Evolutionary conservation across 495 filamentous ascomycete genomes (phyloP).

Genomic region (Xylaria acuta): DNA sequence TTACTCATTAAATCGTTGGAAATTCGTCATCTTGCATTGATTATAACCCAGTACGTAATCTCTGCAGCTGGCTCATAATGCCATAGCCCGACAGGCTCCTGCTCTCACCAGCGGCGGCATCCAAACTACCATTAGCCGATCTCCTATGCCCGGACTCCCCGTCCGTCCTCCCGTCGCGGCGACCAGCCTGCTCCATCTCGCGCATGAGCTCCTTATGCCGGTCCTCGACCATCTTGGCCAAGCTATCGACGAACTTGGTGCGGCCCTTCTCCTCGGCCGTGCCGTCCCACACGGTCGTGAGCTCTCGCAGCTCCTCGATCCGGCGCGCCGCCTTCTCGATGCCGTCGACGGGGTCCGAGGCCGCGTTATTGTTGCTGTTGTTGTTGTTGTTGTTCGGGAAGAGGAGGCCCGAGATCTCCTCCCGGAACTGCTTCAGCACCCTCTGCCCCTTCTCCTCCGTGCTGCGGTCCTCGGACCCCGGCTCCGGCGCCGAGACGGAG

Average conservation of each 20-base stretch:
- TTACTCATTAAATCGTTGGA: background rate
- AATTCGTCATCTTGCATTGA: conserved; percentile 1
- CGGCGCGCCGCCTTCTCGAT: conserved; percentile 73
- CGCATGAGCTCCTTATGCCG: conserved; percentile 61
- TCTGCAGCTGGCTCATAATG: conserved; percentile 79
- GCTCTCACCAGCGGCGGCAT: conserved; percentile 36
- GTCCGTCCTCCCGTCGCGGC: conserved; percentile 38
- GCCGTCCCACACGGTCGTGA: conserved; percentile 85
- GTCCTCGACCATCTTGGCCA: conserved; percentile 68
- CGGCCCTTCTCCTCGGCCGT: conserved; percentile 92
- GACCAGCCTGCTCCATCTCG: conserved; percentile 52
- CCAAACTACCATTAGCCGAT: conserved; percentile 36
- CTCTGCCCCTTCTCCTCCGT: conserved; percentile 82
- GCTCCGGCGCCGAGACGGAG: conserved; percentile 78
- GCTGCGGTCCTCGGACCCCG: conserved; percentile 64
- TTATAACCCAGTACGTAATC: conserved; percentile 76
- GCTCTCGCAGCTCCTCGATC: conserved; percentile 73
- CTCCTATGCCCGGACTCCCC: conserved; percentile 37
- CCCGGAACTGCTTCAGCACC: conserved; percentile 68
- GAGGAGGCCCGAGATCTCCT: conserved; percentile 75
- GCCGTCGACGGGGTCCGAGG: conserved; percentile 56
- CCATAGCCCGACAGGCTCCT: conserved; percentile 65
- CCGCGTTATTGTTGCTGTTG: conserved; percentile 51
- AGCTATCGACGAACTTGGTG: conserved; percentile 76
- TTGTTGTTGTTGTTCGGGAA: too few species aligned